Evolutionary conservation across 805 yeast species (phyloP).

Genomic region (Myxozyma neglecta): DNA sequence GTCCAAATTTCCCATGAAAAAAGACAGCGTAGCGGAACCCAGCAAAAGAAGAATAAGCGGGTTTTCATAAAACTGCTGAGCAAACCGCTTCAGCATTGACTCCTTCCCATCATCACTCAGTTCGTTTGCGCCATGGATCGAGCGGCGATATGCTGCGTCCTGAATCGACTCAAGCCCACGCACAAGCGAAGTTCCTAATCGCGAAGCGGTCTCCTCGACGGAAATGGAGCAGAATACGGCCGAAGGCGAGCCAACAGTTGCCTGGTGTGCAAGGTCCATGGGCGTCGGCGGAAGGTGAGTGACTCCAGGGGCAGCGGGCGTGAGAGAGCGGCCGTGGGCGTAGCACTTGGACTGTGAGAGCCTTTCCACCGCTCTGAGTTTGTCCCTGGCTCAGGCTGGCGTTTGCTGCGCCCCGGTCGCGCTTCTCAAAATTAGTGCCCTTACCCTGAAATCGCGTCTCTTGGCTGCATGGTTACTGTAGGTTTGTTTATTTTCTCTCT

Average conservation of each 20-base stretch:
- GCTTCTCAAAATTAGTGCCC: background rate
- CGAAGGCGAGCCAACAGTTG: constrained; percentile 51
- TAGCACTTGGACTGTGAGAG: background rate
- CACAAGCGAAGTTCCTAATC: constrained; percentile 59
- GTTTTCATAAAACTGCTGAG: constrained; percentile 81
- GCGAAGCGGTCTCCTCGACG: constrained; percentile 62
- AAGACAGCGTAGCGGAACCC: constrained; percentile 84
- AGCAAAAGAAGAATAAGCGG: constrained; percentile 85
- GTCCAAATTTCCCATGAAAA: constrained; percentile 92
- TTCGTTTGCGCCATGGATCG: constrained; percentile 79
- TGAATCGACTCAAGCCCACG: constrained; percentile 67
- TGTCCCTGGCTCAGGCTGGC: background rate
- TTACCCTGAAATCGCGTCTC: background rate
- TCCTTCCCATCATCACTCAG: constrained; percentile 71
- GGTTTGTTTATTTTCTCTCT: background rate
- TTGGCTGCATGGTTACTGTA: background rate
- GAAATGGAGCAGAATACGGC: constrained; percentile 61
- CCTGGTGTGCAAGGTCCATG: constrained; percentile 7
- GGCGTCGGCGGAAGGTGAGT: background rate
- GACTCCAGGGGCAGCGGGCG: background rate
- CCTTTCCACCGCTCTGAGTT: background rate
- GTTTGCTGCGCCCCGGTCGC: background rate
- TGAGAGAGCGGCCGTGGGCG: background rate
- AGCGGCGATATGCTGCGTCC: constrained; percentile 70
- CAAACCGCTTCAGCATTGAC: constrained; percentile 63